These are phyloP conservation scores for Diaporthe capsici DNA, from an alignment of 2,329 filamentous ascomycete genomes.

Conservation along the genomic window DNA sequence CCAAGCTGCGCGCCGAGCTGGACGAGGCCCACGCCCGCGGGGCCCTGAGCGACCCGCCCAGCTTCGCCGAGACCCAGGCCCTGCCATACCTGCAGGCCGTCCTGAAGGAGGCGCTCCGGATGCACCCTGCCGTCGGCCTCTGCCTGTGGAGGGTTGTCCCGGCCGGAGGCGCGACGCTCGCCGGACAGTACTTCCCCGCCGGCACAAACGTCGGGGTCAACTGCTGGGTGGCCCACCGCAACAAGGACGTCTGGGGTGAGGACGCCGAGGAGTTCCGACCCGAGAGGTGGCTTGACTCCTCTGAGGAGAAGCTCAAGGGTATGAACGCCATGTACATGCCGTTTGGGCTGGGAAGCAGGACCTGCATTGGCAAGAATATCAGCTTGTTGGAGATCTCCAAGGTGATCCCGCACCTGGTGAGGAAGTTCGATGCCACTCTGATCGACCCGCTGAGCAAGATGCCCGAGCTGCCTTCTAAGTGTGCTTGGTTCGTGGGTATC, in stretches of 20 bases:
- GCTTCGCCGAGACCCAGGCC: constrained; percentile 55
- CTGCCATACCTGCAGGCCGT: constrained; percentile 68
- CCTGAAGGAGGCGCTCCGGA: constrained; percentile 67
- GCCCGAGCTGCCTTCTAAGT: constrained; percentile 4
- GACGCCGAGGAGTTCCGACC: constrained; percentile 32
- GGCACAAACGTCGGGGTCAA: constrained; percentile 34
- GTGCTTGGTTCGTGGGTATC: constrained; percentile 36
- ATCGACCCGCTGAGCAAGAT: not conserved
- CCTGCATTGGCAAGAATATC: constrained; percentile 57
- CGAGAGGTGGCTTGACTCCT: constrained; percentile 32
- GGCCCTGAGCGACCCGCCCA: constrained; percentile 38
- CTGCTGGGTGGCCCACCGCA: constrained; percentile 49
- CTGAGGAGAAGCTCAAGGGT: constrained; percentile 73
- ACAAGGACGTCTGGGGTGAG: constrained; percentile 28
- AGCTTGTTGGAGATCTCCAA: constrained; percentile 39
- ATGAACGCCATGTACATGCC: constrained; percentile 80
- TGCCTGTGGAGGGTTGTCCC: constrained; percentile 65
- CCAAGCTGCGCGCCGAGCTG: constrained; percentile 47
- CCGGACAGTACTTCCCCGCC: constrained; percentile 37
- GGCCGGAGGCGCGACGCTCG: constrained; percentile 57
- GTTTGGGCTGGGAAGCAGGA: constrained; percentile 65
- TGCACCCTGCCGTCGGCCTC: constrained; percentile 63
- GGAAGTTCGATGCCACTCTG: constrained; percentile 33
- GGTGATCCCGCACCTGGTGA: constrained; percentile 35
- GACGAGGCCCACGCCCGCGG: constrained; percentile 47